Evolutionary conservation across 2,329 filamentous ascomycete genomes (phyloP), one percentile per base, ranked within the genome.

Genomic region (Penicillium sp.): DNA sequence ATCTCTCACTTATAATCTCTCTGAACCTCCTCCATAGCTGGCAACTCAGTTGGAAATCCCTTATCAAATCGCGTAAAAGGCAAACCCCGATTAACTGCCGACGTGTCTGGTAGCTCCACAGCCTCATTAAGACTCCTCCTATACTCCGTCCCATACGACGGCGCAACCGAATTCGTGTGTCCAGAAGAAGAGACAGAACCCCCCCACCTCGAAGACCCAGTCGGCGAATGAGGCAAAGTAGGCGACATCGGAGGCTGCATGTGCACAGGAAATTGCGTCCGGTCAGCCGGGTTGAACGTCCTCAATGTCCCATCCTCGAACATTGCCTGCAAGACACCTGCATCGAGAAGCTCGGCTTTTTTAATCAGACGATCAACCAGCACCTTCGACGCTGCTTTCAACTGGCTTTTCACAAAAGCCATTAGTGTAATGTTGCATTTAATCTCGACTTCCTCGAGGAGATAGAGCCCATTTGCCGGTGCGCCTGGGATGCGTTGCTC

Each of bases 371-470:
- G 77, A 3, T 88, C 85, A 2, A 93, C 89, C 4, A 96, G 80
- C 3, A 83, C 79, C 10, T 80, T 82, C 67, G 96, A 91, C 0
- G 90, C 85, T 68, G 89, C 90, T 67, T 90, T 90, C 46, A 96
- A 81, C 14, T 90, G 95, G 75, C 86, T 90, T 79, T 90, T 93
- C 57, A 96, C 89, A 68, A 96, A 96, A 8, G 78, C 76, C 0
- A 86, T 82, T 78, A 95, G 84, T 60, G 95, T 78, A 56, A 91
- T 78, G 67, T 92, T 93, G 77, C 91, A 96, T 56, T 84, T 84
- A 80, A 96, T 86, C 61, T 91, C 88, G 48, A 95, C 87, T 63
- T 96, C 91, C 78, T 96, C 91, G n/a, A 89, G 82, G 43, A 96
- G 78, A 70, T 92, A 96, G 13, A 96, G 77, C 0, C 91, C 91